These are phyloP conservation scores for Chytridium lagenaria DNA, from an alignment of 371 early-diverging fungal genomes.

Conservation along the genomic window DNA sequence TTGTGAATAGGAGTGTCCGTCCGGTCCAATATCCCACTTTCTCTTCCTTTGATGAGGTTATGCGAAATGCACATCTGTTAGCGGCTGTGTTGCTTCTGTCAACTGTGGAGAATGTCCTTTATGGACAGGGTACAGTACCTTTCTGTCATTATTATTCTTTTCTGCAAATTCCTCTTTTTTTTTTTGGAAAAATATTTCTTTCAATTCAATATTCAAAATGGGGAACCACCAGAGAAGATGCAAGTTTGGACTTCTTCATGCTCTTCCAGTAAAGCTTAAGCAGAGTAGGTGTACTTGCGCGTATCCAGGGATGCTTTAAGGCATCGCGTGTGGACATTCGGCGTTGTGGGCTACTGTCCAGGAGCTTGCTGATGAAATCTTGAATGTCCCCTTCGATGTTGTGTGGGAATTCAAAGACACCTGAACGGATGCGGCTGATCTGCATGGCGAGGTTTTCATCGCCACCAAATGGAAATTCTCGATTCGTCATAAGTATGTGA, in stretches of 20 bases:
- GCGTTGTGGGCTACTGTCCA: slow-evolving; percentile 20
- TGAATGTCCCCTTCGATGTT: not conserved
- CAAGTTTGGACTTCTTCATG: not conserved
- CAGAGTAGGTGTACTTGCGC: not conserved
- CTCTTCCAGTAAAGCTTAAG: not conserved
- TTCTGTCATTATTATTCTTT: too few relatives aligned
- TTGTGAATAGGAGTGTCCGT: too few relatives aligned
- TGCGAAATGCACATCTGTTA: not conserved
- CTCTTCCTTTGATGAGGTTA: slow-evolving; percentile 20
- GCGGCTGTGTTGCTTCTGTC: too few relatives aligned
- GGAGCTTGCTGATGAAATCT: slow-evolving; percentile 25
- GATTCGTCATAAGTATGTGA: not conserved
- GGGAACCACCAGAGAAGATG: too few relatives aligned
- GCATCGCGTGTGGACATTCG: slow-evolving; percentile 24
- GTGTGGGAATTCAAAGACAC: not conserved
- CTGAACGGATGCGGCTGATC: not conserved
- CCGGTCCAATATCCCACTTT: slow-evolving; percentile 35
- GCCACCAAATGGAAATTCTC: slow-evolving; percentile 6
- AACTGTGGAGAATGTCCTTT: too few relatives aligned
- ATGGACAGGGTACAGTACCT: too few relatives aligned
- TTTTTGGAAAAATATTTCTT: too few relatives aligned
- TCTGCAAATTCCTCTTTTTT: too few relatives aligned
- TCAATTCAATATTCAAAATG: too few relatives aligned
- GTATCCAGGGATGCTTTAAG: slow-evolving; percentile 28
- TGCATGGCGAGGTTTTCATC: not conserved